phyloP scores from a whole-genome alignment of 2,329 filamentous ascomycete genomes.

The Pleomassaria siparia region DNA sequence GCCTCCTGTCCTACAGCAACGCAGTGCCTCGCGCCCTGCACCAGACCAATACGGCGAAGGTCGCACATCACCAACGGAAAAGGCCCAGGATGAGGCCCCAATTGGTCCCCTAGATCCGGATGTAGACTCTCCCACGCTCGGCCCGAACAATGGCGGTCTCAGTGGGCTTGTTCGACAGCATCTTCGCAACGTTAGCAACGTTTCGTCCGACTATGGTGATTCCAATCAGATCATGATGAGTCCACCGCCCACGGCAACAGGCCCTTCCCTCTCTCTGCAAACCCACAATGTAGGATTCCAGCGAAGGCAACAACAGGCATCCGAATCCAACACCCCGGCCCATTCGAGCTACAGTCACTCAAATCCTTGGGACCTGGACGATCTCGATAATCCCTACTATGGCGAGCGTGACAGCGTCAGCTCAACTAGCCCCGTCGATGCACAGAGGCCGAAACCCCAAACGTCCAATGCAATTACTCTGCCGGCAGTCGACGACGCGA shows the following conservation, averaged over 20 bases:
- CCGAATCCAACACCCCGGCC: slow-evolving; percentile 44
- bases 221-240: slow-evolving; percentile 45
- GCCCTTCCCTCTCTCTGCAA: slow-evolving; percentile 37
- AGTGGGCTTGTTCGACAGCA: slow-evolving; percentile 84
- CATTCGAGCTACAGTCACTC: slow-evolving; percentile 54
- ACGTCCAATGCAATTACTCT: neutral
- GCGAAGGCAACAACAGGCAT: slow-evolving; percentile 25
- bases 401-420: slow-evolving; percentile 39
- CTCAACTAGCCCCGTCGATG: slow-evolving; percentile 39
- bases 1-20: slow-evolving; percentile 14
- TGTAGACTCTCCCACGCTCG: slow-evolving; percentile 79
- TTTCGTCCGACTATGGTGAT: slow-evolving; percentile 71
- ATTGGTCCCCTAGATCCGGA: slow-evolving; percentile 24
- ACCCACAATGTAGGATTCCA: slow-evolving; percentile 34
- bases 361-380: slow-evolving; percentile 58
- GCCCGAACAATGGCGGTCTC: slow-evolving; percentile 65
- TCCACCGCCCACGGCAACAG: slow-evolving; percentile 38
- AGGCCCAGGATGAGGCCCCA: slow-evolving; percentile 11
- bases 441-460: slow-evolving; percentile 19
- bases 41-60: slow-evolving; percentile 2
- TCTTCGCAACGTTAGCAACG: slow-evolving; percentile 76
- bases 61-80: slow-evolving; percentile 3
- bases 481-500: slow-evolving; percentile 16
- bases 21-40: slow-evolving; percentile 6
- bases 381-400: slow-evolving; percentile 46